A percentile compares a stretch with the other conserved stretches of the same genome.
Conservation (phyloP, 2,329 filamentous ascomycete species). For the Apiospora malaysiana region DNA sequence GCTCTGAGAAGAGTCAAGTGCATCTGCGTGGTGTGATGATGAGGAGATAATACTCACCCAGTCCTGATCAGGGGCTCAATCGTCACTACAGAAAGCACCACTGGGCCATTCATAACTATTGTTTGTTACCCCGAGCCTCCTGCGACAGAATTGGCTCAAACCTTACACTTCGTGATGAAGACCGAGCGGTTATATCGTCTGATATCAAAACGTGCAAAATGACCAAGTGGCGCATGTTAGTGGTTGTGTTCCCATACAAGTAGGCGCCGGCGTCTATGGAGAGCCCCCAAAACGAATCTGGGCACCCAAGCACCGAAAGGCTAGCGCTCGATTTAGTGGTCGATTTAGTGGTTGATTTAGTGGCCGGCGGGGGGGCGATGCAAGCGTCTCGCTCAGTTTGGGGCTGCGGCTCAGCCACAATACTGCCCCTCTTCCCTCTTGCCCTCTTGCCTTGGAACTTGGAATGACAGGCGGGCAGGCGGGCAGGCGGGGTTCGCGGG, state of each 20-base stretch:
- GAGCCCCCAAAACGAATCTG: neutral
- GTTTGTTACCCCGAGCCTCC: neutral
- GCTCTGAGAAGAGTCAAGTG: neutral
- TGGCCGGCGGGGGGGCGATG: neutral
- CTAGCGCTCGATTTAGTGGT: neutral
- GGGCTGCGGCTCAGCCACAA: slow-evolving; percentile 6
- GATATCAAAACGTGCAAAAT: neutral
- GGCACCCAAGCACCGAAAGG: neutral
- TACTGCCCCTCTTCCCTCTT: neutral
- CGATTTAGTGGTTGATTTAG: neutral
- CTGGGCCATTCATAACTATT: neutral
- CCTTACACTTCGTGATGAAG: neutral
- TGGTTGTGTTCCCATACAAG: neutral
- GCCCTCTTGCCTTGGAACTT: neutral
- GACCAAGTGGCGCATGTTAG: neutral
- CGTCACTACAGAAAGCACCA: neutral
- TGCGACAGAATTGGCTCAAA: neutral
- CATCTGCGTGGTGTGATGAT: neutral
- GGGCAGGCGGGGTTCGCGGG: slow-evolving; percentile 5
- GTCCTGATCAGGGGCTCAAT: neutral
- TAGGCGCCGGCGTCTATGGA: neutral
- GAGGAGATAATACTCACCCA: neutral
- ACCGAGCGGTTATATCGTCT: neutral
- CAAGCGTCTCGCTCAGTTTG: neutral
- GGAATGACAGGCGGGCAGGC: neutral